Conservation (phyloP, 768 basidiomycete species). For the Boletus rufocinnamomeus region DNA sequence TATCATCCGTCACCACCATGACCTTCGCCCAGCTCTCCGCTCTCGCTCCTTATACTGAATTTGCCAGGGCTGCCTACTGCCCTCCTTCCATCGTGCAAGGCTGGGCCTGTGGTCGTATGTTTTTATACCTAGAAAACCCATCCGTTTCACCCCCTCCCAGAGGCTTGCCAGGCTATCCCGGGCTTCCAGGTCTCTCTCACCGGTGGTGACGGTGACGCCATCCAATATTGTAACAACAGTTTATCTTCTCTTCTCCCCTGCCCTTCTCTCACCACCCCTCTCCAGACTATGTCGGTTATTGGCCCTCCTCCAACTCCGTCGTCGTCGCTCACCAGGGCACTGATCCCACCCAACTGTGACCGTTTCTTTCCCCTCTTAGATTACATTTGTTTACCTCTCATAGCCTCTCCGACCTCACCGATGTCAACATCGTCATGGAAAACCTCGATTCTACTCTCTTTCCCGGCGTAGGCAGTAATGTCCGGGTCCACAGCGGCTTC, state of each 20-base stretch:
- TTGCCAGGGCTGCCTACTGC: conserved; percentile 61
- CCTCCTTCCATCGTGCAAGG: conserved; percentile 35
- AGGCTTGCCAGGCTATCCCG: conserved; percentile 44
- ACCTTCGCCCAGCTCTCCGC: conserved; percentile 35
- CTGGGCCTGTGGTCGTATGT: conserved; percentile 49
- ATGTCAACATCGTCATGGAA: conserved; percentile 43
- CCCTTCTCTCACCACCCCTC: not conserved
- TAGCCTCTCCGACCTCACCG: conserved; percentile 54
- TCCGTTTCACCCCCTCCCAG: conserved; percentile 13
- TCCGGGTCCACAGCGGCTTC: conserved; percentile 58
- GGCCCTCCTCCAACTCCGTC: conserved; percentile 49
- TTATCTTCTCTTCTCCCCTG: not conserved
- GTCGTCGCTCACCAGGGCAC: conserved; percentile 67
- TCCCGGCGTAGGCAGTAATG: conserved; percentile 49
- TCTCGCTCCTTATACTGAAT: conserved; percentile 50
- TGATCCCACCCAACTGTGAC: conserved; percentile 55
- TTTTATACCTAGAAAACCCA: not conserved
- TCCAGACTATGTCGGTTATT: conserved; percentile 58
- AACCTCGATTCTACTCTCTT: conserved; percentile 49
- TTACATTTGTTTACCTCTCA: not conserved
- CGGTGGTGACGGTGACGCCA: conserved; percentile 52
- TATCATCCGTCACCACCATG: conserved; percentile 23
- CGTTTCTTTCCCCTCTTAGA: not conserved
- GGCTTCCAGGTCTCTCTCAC: conserved; percentile 36
- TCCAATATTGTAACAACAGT: conserved; percentile 47